Evolutionary conservation across 192 early-diverging fungal species (phyloP).

Genomic region (Mortierella alpina): DNA sequence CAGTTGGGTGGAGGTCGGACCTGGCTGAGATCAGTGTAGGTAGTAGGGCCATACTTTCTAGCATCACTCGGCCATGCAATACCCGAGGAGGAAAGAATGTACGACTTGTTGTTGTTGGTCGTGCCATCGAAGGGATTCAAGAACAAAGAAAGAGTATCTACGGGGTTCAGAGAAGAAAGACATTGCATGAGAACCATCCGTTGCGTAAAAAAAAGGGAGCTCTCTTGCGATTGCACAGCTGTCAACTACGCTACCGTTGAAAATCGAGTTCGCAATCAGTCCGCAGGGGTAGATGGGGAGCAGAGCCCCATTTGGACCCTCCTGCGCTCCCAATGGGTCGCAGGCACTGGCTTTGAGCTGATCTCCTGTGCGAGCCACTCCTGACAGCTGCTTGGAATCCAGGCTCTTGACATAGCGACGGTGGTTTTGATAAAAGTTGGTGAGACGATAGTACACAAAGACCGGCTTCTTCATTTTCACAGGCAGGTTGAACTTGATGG

Average conservation of each 20-base stretch:
- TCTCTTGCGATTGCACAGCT: too few relatives aligned
- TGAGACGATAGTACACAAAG: conserved; percentile 94
- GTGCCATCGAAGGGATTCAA: conserved; percentile 66
- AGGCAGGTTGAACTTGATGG: conserved; percentile 78
- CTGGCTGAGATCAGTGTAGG: conserved; percentile 59
- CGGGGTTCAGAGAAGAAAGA: background rate
- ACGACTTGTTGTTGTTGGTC: conserved; percentile 53
- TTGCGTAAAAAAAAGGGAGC: too few relatives aligned
- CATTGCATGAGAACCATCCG: background rate
- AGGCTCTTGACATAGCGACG: conserved; percentile 94
- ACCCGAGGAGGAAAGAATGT: conserved; percentile 71
- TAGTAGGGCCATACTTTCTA: conserved; percentile 71
- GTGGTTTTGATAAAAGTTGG: conserved; percentile 99
- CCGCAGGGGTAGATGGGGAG: conserved; percentile 92
- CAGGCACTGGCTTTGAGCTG: conserved; percentile 65
- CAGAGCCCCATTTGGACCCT: conserved; percentile 42
- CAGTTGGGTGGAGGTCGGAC: conserved; percentile 92
- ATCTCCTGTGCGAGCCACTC: conserved; percentile 58
- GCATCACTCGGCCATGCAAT: conserved; percentile 93
- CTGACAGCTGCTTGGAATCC: conserved; percentile 84
- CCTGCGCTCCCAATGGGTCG: conserved; percentile 62
- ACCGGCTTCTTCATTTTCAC: conserved; percentile 79
- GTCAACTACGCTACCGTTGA: conserved; percentile 76
- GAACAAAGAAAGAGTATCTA: conserved; percentile 72
- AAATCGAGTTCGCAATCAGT: conserved; percentile 97